These are phyloP conservation scores for Larix kaempferi DNA, from an alignment of 75 land plant genomes.

Conservation along the genomic window DNA sequence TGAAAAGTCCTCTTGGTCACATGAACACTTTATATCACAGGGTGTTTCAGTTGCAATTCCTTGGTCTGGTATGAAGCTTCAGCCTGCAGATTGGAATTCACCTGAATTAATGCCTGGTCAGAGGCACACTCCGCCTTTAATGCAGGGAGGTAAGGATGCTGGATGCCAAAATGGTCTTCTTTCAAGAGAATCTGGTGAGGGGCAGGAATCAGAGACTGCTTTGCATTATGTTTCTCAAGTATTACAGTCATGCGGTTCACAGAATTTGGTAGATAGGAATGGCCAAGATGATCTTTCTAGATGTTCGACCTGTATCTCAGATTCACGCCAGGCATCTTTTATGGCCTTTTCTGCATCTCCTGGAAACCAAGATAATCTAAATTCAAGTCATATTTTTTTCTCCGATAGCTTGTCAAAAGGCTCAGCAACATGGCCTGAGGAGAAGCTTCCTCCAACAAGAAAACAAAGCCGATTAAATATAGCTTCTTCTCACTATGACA, in stretches of 20 bases:
- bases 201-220: not conserved
- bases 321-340: conserved; percentile 11
- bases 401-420: conserved; percentile 45
- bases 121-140: not conserved
- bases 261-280: not conserved
- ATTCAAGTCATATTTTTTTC: conserved; percentile 49
- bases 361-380: conserved; percentile 15
- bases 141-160: not conserved
- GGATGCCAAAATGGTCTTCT: not conserved
- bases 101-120: not conserved
- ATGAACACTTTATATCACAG: conserved; percentile 62
- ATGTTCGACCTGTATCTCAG: not conserved
- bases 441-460: conserved; percentile 54
- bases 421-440: conserved; percentile 93
- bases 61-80: conserved; percentile 55
- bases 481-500: not conserved
- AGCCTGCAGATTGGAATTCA: not conserved
- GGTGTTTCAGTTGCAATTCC: conserved; percentile 83
- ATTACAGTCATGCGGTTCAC: conserved; percentile 2
- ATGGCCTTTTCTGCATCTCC: not conserved
- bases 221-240: not conserved
- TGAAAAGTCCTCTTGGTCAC: conserved; percentile 38
- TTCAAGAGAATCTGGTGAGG: conserved; percentile 3
- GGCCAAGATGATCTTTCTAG: conserved; percentile 5
- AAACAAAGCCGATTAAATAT: not conserved